phyloP scores from a whole-genome alignment of 1,139 yeast genomes.

The Saccharomyces hybrid region DNA sequence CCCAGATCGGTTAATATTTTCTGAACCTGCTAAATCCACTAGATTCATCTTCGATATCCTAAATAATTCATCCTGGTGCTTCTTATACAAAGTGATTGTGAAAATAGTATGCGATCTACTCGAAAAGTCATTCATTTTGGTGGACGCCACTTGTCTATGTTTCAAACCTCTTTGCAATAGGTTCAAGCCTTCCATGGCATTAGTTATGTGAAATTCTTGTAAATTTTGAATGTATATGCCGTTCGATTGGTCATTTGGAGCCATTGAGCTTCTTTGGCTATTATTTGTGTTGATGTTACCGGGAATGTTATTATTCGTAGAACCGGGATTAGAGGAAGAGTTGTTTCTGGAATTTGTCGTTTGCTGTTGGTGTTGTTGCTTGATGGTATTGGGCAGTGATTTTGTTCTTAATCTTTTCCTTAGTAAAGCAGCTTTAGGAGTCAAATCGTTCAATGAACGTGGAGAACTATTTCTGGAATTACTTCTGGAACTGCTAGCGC shows the following conservation, averaged over 20 bases:
- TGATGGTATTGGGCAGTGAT: conserved; percentile 1
- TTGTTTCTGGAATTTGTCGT: not conserved
- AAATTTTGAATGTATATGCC: conserved; percentile 47
- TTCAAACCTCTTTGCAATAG: conserved; percentile 48
- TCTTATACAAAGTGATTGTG: conserved; percentile 50
- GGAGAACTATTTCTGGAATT: conserved; percentile 19
- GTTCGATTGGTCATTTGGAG: conserved; percentile 17
- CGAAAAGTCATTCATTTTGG: conserved; percentile 61
- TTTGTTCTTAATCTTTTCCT: conserved; percentile 10
- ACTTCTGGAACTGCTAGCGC: conserved; percentile 9
- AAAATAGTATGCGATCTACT: conserved; percentile 70
- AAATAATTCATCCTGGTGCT: conserved; percentile 36
- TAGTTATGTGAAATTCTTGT: conserved; percentile 47
- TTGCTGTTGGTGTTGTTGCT: conserved; percentile 2
- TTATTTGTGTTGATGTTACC: conserved; percentile 4
- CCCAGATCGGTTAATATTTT: conserved; percentile 56
- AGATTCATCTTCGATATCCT: conserved; percentile 62
- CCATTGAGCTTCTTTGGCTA: conserved; percentile 2
- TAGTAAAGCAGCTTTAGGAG: conserved; percentile 9
- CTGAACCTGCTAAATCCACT: conserved; percentile 77
- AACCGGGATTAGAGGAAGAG: not conserved
- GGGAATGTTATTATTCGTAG: not conserved
- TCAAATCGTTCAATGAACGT: conserved; percentile 4
- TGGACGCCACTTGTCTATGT: conserved; percentile 57
- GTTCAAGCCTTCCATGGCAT: conserved; percentile 47